Conservation (phyloP, 495 filamentous ascomycete genomes). For the Corynascus novoguineensis region DNA sequence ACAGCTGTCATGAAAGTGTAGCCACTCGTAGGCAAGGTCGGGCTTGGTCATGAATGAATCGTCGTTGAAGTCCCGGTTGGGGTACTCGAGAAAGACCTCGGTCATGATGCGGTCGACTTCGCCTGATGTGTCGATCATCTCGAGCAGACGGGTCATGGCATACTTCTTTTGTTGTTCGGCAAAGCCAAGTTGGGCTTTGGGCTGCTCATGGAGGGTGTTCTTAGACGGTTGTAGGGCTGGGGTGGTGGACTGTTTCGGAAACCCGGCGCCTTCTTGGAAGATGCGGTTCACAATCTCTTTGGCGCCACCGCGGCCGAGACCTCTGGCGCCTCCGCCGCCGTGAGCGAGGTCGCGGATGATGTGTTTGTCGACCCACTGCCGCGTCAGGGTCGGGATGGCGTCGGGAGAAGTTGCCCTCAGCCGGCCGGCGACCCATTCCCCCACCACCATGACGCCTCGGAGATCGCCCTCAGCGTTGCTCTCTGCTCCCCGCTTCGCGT, state of each 20-base stretch:
- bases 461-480: slow-evolving; percentile 83
- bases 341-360: slow-evolving; percentile 64
- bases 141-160: slow-evolving; percentile 71
- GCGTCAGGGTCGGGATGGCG: slow-evolving; percentile 52
- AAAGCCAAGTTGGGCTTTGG: slow-evolving; percentile 54
- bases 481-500: slow-evolving; percentile 49
- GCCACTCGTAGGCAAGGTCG: slow-evolving; percentile 81
- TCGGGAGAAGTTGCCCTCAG: slow-evolving; percentile 50
- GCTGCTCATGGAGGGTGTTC: slow-evolving; percentile 38
- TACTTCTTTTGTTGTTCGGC: slow-evolving; percentile 69
- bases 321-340: slow-evolving; percentile 70
- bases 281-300: slow-evolving; percentile 81
- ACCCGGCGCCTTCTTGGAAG: slow-evolving; percentile 82
- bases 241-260: slow-evolving; percentile 52
- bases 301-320: slow-evolving; percentile 67
- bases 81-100: slow-evolving; percentile 75
- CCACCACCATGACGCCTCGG: slow-evolving; percentile 84
- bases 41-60: slow-evolving; percentile 88
- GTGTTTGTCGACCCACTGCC: slow-evolving; percentile 77
- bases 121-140: slow-evolving; percentile 84
- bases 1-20: slow-evolving; percentile 84
- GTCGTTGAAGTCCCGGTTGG: slow-evolving; percentile 82
- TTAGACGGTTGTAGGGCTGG: slow-evolving; percentile 9
- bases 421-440: slow-evolving; percentile 88
- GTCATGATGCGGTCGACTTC: slow-evolving; percentile 82